Evolutionary conservation across 495 filamentous ascomycete genomes (phyloP).

Genomic region (Neurospora sp.): DNA sequence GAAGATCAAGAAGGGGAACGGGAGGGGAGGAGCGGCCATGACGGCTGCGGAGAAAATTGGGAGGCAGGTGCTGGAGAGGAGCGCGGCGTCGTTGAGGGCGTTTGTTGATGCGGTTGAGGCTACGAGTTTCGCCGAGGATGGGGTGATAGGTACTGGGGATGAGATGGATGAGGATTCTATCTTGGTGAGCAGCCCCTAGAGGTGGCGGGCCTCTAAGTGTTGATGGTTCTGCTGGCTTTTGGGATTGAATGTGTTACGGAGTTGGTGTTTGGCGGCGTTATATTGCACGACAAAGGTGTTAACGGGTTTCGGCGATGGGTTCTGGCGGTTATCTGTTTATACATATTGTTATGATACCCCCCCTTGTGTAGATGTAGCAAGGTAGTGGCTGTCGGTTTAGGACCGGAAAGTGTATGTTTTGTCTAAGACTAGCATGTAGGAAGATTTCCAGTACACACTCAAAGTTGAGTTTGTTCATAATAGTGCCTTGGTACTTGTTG

Average conservation of each 20-base stretch:
- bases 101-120: constrained; percentile 22
- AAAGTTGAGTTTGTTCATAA: background rate
- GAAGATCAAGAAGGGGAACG: constrained; percentile 35
- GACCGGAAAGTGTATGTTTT: background rate
- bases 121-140: constrained; percentile 11
- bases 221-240: background rate
- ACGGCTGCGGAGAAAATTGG: constrained; percentile 24
- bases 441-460: background rate
- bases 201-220: background rate
- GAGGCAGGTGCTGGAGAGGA: constrained; percentile 23
- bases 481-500: background rate
- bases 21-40: constrained; percentile 27
- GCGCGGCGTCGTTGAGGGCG: constrained; percentile 27
- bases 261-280: background rate
- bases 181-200: background rate
- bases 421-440: background rate
- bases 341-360: background rate
- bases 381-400: background rate
- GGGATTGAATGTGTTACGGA: background rate
- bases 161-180: background rate
- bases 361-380: background rate
- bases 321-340: background rate
- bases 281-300: background rate
- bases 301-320: background rate
- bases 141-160: background rate